phyloP scores from a whole-genome alignment of 2,329 filamentous ascomycete genomes.

The Pyrenophora teres region DNA sequence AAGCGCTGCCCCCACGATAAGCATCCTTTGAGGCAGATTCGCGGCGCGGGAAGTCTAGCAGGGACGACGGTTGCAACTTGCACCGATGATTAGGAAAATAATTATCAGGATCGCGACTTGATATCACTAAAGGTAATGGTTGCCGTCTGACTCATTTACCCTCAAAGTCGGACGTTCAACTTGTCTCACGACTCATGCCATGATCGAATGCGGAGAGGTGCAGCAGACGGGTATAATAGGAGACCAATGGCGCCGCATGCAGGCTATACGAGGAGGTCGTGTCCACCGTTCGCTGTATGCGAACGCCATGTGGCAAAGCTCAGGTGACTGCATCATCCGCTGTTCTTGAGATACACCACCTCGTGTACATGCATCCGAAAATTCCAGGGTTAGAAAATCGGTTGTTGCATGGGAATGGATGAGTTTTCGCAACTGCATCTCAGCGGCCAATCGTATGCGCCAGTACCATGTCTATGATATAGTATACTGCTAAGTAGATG shows the following conservation, averaged over 20 bases:
- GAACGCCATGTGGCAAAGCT: slow-evolving; percentile 7
- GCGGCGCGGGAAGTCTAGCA: slow-evolving; percentile 3
- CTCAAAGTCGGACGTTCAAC: too few relatives aligned
- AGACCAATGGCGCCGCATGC: neutral
- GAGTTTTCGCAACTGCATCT: too few relatives aligned
- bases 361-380: slow-evolving; percentile 1
- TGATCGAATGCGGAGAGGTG: too few relatives aligned
- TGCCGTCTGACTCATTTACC: too few relatives aligned
- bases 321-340: slow-evolving; percentile 5
- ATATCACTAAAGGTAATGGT: too few relatives aligned
- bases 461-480: too few relatives aligned
- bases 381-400: slow-evolving; percentile 4
- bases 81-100: slow-evolving; percentile 1
- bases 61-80: neutral
- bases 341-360: neutral
- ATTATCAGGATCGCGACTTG: neutral
- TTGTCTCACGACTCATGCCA: too few relatives aligned
- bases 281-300: slow-evolving; percentile 13
- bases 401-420: slow-evolving; percentile 1
- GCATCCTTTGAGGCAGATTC: neutral
- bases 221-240: too few relatives aligned
- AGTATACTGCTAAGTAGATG: too few relatives aligned
- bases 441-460: too few relatives aligned
- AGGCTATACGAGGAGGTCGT: neutral
- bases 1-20: slow-evolving; percentile 4